A percentile compares a stretch with the other conserved stretches of the same genome.
These are phyloP conservation scores for Brasilioporus rufonigricans DNA, from an alignment of 768 basidiomycete genomes.

Conservation along the genomic window DNA sequence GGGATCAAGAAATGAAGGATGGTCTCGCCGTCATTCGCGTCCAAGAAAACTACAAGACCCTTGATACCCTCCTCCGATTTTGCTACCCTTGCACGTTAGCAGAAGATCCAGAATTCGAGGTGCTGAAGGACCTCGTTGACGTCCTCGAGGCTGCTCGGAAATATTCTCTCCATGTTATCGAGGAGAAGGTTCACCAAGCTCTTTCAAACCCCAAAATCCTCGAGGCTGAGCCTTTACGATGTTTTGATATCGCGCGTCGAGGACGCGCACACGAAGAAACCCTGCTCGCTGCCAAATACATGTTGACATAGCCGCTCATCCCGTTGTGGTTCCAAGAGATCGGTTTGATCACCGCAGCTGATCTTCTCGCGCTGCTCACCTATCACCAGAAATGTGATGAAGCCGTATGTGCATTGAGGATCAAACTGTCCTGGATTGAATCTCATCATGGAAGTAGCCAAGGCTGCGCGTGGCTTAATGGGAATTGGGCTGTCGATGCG, in stretches of 20 bases:
- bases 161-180: background rate
- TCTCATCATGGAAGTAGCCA: background rate
- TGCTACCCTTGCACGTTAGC: background rate
- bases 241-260: background rate
- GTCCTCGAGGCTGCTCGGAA: background rate
- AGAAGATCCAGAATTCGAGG: background rate
- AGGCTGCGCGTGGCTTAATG: slow-evolving; percentile 8
- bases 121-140: background rate
- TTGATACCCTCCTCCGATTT: no score
- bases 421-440: slow-evolving; percentile 11
- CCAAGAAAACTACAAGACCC: background rate
- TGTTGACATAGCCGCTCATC: slow-evolving; percentile 24
- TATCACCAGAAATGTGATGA: slow-evolving; percentile 18
- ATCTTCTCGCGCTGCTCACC: slow-evolving; percentile 22
- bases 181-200: background rate
- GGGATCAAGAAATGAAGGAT: background rate
- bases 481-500: background rate
- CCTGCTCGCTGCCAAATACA: background rate
- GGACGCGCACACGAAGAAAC: background rate
- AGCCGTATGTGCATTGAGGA: slow-evolving; percentile 3
- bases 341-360: slow-evolving; percentile 22
- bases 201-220: background rate
- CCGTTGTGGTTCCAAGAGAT: slow-evolving; percentile 27
- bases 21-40: background rate
- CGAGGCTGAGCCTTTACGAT: background rate